Evolutionary conservation across 2,329 filamentous ascomycete genomes (phyloP), one percentile per base, ranked within the genome.

Genomic region (Colletotrichum australisinense): DNA sequence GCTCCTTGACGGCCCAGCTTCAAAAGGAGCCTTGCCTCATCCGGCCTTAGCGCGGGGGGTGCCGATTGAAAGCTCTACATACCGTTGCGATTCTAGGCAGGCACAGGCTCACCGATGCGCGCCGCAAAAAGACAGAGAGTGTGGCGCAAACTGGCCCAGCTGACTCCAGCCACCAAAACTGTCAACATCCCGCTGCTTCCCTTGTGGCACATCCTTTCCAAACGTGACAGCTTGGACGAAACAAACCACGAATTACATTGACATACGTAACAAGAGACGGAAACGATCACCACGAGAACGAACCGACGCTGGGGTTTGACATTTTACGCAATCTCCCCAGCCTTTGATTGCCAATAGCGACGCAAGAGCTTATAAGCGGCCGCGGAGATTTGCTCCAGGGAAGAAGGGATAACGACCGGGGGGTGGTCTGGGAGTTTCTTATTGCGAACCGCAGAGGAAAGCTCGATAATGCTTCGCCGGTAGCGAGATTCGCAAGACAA

Each of bases 401-500:
- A 42, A 28, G 32, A 22, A 62, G n/a, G 22, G 35, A 42, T 19
- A 22, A 49, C 9, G 35, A 32, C 22, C 32, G 3, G 24, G 35
- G 42, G 35, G 42, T 16, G 24, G 32, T 19, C 24, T 49, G n/a
- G 53, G 30, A 66, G 30, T 28, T 22, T 32, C 59, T 52, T 38
- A 63, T 63, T 63, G 49, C 60, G 60, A 63, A 49, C 42, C 19
- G 19, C 62, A 65, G 35, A 35, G 62, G 38, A 42, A 53, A 72
- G 38, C 65, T 67, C 55, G 35, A 72, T 67, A 53, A 62, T 69
- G 69, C 69, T 53, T 55, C 65, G 35, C 52, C 69, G 58, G 69
- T 72, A 72, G 69, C 69, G 69, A 72, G 69, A 72, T 72, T 63
- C 58, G 49, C 32, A 57, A 72, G 35, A 52, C 38, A 42, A 60